phyloP scores from a whole-genome alignment of 371 early-diverging fungal genomes.

The Parasitella parasitica region DNA sequence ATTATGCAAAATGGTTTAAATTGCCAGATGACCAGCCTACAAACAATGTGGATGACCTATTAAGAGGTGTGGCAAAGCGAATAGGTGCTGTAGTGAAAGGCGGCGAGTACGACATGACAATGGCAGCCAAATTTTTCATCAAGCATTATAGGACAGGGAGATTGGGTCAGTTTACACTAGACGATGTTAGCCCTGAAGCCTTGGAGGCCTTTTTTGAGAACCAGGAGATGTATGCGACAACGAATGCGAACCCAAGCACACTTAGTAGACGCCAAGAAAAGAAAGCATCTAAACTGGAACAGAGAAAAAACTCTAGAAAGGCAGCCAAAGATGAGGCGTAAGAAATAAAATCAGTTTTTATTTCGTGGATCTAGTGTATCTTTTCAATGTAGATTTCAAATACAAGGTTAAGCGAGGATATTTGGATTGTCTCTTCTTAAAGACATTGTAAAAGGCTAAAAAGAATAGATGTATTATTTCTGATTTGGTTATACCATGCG shows the following conservation, averaged over 20 bases:
- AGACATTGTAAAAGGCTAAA: background rate
- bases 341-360: background rate
- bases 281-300: conserved; percentile 54
- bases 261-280: conserved; percentile 54
- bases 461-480: background rate
- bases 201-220: conserved; percentile 55
- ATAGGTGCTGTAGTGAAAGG: conserved; percentile 81
- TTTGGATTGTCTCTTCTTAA: background rate
- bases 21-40: conserved; percentile 55
- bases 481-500: background rate
- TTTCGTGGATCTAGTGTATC: background rate
- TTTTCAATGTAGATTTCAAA: background rate
- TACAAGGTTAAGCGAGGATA: background rate
- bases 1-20: conserved; percentile 35
- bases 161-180: conserved; percentile 71
- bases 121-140: conserved; percentile 71
- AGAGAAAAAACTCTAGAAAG: conserved; percentile 37
- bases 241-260: background rate
- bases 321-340: conserved; percentile 4
- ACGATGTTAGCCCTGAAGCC: conserved; percentile 58
- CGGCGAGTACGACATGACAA: conserved; percentile 63
- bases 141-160: conserved; percentile 74
- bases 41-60: conserved; percentile 63
- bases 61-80: conserved; percentile 63
- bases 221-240: conserved; percentile 25